These are phyloP conservation scores for Glycyrrhiza uralensis DNA, from an alignment of 306 rosid genomes.

Conservation along the genomic window DNA sequence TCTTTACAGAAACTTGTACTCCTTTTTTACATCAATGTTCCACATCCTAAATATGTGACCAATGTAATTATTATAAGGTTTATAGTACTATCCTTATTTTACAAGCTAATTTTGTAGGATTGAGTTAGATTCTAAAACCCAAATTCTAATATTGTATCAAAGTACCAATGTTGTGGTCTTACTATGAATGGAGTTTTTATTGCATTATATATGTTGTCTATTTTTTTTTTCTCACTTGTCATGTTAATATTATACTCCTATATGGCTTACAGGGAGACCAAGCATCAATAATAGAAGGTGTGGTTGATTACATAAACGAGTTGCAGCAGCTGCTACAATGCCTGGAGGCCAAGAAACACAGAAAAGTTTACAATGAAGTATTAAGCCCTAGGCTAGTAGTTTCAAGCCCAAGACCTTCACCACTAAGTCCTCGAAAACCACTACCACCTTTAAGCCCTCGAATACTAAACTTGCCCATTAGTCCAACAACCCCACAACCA, in stretches of 20 bases:
- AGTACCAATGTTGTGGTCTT: too few species aligned
- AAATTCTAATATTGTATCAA: too few species aligned
- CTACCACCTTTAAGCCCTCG: constrained; percentile 78
- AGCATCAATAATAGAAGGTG: constrained; percentile 96
- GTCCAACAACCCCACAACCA: constrained; percentile 96
- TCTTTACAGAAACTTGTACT: too few species aligned
- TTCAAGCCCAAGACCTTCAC: constrained; percentile 66
- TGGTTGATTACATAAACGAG: constrained; percentile 86
- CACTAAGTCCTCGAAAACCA: constrained; percentile 74
- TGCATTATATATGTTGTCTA: not conserved
- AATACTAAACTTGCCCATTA: constrained; percentile 58
- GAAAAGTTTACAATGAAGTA: constrained; percentile 78
- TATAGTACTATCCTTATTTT: too few species aligned
- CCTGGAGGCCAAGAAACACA: constrained; percentile 83
- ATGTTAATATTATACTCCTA: not conserved
- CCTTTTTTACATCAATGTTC: too few species aligned
- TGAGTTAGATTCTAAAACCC: too few species aligned
- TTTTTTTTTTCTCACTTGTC: not conserved
- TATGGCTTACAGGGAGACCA: constrained; percentile 80
- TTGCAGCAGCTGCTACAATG: constrained; percentile 82
- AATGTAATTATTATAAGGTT: too few species aligned
- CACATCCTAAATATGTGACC: too few species aligned
- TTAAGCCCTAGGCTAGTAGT: constrained; percentile 69
- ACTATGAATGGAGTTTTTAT: too few species aligned
- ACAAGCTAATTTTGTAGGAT: too few species aligned